Percentiles rank a stretch among this genome's conserved stretches.
These are phyloP conservation scores for Ophiostoma perfectum DNA, from an alignment of 2,329 filamentous ascomycete species.

Conservation along the genomic window DNA sequence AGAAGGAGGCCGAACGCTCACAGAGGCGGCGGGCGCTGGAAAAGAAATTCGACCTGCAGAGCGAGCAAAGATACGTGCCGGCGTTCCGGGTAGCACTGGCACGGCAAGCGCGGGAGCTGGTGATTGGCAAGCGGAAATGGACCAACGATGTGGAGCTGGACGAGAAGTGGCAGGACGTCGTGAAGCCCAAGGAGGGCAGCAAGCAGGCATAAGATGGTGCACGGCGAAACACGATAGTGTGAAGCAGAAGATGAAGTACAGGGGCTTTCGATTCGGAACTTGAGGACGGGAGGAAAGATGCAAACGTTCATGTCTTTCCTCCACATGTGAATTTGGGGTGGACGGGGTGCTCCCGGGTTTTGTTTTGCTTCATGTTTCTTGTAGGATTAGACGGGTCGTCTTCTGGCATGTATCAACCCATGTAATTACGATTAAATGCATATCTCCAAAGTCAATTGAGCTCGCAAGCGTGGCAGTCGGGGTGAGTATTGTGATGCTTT, in stretches of 20 bases:
- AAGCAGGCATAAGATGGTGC: constrained; percentile 20
- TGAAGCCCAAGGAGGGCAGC: constrained; percentile 29
- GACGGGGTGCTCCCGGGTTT: background rate
- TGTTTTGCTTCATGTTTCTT: constrained; percentile 10
- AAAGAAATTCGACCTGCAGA: constrained; percentile 31
- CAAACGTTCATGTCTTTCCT: constrained; percentile 6
- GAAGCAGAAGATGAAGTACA: too few relatives aligned
- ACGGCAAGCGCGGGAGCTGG: constrained; percentile 57
- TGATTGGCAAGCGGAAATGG: constrained; percentile 59
- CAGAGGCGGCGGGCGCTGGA: constrained; percentile 26
- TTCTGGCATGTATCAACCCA: constrained; percentile 15
- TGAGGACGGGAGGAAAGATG: background rate
- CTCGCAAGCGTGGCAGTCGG: background rate
- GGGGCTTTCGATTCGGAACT: background rate
- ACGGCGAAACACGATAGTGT: too few relatives aligned
- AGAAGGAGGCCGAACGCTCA: constrained; percentile 33
- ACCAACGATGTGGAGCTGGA: constrained; percentile 43
- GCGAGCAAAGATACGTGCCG: constrained; percentile 35
- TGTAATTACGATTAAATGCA: constrained; percentile 14
- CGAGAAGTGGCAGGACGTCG: constrained; percentile 42
- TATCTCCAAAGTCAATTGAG: constrained; percentile 13
- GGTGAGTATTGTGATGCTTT: background rate
- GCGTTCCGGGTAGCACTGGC: constrained; percentile 40
- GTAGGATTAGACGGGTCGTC: constrained; percentile 20
- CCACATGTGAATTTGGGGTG: background rate